Conservation (phyloP, 2,329 filamentous ascomycete species). For the Alternaria hordeiaustralica region DNA sequence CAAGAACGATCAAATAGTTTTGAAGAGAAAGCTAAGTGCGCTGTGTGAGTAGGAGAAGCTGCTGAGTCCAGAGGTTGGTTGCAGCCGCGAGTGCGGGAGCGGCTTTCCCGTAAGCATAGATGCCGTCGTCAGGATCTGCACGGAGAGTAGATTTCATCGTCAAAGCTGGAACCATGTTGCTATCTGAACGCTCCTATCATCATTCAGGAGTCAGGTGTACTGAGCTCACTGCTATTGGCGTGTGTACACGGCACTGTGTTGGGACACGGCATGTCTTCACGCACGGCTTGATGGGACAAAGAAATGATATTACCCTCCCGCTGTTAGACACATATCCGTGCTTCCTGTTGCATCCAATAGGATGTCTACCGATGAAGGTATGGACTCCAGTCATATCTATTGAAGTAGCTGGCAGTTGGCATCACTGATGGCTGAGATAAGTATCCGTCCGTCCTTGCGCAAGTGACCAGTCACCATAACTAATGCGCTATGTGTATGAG, state of each 20-base stretch:
- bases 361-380: neutral
- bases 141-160: neutral
- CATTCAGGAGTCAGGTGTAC: neutral
- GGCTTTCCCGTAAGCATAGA: neutral
- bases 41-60: neutral
- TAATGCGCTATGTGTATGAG: neutral
- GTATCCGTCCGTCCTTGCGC: neutral
- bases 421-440: neutral
- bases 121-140: neutral
- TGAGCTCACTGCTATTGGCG: neutral
- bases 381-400: neutral
- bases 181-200: neutral
- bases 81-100: neutral
- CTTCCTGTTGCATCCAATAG: neutral
- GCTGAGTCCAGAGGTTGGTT: neutral
- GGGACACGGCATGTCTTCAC: neutral
- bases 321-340: neutral
- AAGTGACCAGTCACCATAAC: neutral
- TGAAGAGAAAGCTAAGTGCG: neutral
- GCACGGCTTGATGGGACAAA: neutral
- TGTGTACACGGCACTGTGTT: neutral
- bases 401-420: fast-evolving
- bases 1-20: neutral
- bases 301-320: neutral
- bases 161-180: neutral